Percentiles rank a stretch among this genome's conserved stretches.
These are phyloP conservation scores for Ilyonectria mors-panacis DNA, from an alignment of 2,329 filamentous ascomycete species.

Conservation along the genomic window DNA sequence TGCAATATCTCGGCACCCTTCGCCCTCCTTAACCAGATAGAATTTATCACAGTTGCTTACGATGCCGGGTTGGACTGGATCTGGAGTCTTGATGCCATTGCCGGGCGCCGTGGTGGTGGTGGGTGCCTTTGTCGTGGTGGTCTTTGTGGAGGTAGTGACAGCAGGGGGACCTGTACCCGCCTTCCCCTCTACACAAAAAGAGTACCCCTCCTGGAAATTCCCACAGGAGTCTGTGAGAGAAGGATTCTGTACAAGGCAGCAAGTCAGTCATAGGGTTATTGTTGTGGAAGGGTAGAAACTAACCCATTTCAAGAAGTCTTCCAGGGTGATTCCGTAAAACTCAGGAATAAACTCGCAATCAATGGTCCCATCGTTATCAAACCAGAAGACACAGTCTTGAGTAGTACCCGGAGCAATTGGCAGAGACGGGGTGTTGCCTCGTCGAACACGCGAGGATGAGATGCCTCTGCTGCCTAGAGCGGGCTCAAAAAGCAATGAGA, in stretches of 20 bases:
- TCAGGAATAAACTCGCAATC: neutral
- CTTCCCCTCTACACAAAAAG: neutral
- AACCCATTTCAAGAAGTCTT: constrained; percentile 3
- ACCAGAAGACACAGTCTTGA: neutral
- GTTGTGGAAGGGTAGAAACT: neutral
- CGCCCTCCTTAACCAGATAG: neutral
- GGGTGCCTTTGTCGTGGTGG: neutral
- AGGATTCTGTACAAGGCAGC: neutral
- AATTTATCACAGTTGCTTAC: neutral
- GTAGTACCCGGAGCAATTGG: neutral
- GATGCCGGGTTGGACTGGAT: neutral
- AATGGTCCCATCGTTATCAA: neutral
- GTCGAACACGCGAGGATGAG: neutral
- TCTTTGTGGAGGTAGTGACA: neutral
- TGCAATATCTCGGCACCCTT: too few species aligned
- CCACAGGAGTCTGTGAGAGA: neutral
- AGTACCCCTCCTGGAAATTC: constrained; percentile 1
- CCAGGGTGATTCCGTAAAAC: neutral
- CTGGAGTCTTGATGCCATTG: neutral
- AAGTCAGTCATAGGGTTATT: neutral
- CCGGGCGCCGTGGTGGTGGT: neutral
- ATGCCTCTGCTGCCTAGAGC: neutral
- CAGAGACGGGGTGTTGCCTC: neutral
- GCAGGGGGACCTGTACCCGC: neutral
- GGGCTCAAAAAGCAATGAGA: neutral